Evolutionary conservation across 2,329 filamentous ascomycete species (phyloP), one percentile per base, ranked within the genome.

Genomic region (Spiromastix sp.): DNA sequence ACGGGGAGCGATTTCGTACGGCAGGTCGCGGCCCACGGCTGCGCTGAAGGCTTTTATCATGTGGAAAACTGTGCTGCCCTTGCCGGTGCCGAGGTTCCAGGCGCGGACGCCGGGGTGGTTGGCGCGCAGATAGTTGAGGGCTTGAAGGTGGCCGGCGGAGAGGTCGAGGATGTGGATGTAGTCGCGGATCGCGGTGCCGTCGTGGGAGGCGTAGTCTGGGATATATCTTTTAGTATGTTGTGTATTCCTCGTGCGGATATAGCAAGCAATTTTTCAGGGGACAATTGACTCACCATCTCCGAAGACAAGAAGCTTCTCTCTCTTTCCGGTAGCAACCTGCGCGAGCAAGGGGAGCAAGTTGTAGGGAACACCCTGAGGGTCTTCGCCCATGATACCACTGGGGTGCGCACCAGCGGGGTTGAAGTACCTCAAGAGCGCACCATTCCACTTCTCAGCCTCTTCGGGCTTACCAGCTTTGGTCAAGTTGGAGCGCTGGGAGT

Each of bases 161-260:
- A 95, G 77, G 55, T 95, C 87, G 44, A 93, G 72, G 39, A 95
- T 85, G 69, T 95, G 87, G 61, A 98, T 95, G 71, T 98, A 98
- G 67, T 98, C 91, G 50, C 91, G 82, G 59, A 95, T 94, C 43
- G 85, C 85, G 35, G 87, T 95, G 45, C 87, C 87, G 58, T 95
- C 87, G 50, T 79, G 81, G 35, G 86, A 94, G 20, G 71, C 57
- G 68, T 98, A 98, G 69, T 98, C 87, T 93, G 35, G 42, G 35
- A 45, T 30, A 13, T 34, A 18, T 16, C 37, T 41, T 29, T 44
- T 39, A 13, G 29, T 12, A 16, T 31, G 26, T 21, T 27, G 9
- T 24, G 15, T n/a, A n/a, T n/a, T n/a, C n/a, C n/a, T n/a, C 7
- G 16, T 6, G 15, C 19, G 27, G 18, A 17, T 22, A 19, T 17